Percentiles rank a stretch among this genome's conserved stretches.
Evolutionary conservation across 1,284 basidiomycete species (phyloP).

Genomic region (Trametes pubescens): DNA sequence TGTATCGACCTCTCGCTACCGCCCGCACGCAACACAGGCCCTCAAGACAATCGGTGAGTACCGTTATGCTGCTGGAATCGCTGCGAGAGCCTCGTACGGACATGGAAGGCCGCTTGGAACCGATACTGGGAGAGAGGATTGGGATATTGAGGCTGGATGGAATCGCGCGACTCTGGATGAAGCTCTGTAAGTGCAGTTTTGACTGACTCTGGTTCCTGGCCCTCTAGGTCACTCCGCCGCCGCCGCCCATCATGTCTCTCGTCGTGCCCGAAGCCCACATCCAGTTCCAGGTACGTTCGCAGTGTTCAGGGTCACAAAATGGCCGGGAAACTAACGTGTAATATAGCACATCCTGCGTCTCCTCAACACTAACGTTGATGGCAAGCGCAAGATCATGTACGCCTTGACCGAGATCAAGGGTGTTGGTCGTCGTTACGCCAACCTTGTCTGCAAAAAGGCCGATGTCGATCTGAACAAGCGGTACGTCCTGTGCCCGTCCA

Average conservation of each 20-base stretch:
- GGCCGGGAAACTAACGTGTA: conserved; percentile 5
- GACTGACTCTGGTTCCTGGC: conserved; percentile 18
- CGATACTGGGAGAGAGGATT: conserved; percentile 3
- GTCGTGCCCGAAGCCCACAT: conserved; percentile 92
- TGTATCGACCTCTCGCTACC: conserved; percentile 23
- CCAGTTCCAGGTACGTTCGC: conserved; percentile 82
- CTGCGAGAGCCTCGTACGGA: neutral
- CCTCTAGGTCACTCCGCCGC: conserved; percentile 29
- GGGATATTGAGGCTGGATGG: conserved; percentile 28
- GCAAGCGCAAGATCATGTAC: conserved; percentile 99
- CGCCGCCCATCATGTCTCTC: conserved; percentile 78
- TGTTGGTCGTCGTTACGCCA: conserved; percentile 98
- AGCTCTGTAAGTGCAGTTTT: conserved; percentile 30
- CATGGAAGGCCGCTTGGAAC: neutral
- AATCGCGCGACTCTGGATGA: conserved; percentile 24
- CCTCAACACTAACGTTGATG: conserved; percentile 99
- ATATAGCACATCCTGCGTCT: conserved; percentile 95
- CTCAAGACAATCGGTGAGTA: conserved; percentile 35
- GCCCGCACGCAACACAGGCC: conserved; percentile 30
- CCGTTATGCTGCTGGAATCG: conserved; percentile 18
- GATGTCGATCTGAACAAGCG: conserved; percentile 99
- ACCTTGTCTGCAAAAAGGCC: conserved; percentile 99
- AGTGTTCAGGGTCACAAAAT: neutral
- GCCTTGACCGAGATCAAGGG: conserved; percentile 99
- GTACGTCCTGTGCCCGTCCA: conserved; percentile 57